These are phyloP conservation scores for Pyrus betulifolia DNA, from an alignment of 306 rosid genomes.

Conservation along the genomic window DNA sequence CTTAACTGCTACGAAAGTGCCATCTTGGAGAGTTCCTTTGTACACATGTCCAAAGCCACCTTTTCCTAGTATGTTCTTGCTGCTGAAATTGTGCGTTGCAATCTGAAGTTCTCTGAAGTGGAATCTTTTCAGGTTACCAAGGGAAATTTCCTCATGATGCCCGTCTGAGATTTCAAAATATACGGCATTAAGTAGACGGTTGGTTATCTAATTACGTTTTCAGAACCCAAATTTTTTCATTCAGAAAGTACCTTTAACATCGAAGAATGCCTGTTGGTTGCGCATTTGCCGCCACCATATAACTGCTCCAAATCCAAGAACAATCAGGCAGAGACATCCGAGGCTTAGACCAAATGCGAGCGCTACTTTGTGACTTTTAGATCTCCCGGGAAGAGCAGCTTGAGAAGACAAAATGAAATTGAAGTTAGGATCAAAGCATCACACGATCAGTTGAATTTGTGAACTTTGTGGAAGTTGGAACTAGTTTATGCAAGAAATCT, in stretches of 20 bases:
- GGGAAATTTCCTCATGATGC: constrained; percentile 73
- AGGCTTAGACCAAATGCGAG: constrained; percentile 82
- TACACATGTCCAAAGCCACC: constrained; percentile 95
- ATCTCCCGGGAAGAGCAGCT: constrained; percentile 49
- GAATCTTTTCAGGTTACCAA: constrained; percentile 87
- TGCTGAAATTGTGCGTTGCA: constrained; percentile 85
- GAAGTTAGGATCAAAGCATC: constrained; percentile 22
- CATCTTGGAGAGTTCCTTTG: constrained; percentile 78
- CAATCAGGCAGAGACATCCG: constrained; percentile 74
- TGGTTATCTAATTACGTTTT: not conserved
- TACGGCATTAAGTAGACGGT: not conserved
- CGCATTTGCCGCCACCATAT: constrained; percentile 81
- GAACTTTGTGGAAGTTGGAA: not conserved
- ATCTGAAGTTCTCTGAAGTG: constrained; percentile 77
- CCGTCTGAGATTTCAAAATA: constrained; percentile 37
- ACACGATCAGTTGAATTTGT: not conserved
- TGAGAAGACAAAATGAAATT: constrained; percentile 25
- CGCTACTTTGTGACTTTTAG: constrained; percentile 65
- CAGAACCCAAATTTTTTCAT: not conserved
- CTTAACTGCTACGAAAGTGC: constrained; percentile 78
- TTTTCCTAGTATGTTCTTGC: constrained; percentile 76
- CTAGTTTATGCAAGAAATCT: not conserved
- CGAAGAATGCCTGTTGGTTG: constrained; percentile 65
- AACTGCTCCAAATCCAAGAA: constrained; percentile 61
- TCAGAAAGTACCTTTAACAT: constrained; percentile 60